phyloP scores from a whole-genome alignment of 108 stramenopile genomes.

The Skeletonema costatum region DNA sequence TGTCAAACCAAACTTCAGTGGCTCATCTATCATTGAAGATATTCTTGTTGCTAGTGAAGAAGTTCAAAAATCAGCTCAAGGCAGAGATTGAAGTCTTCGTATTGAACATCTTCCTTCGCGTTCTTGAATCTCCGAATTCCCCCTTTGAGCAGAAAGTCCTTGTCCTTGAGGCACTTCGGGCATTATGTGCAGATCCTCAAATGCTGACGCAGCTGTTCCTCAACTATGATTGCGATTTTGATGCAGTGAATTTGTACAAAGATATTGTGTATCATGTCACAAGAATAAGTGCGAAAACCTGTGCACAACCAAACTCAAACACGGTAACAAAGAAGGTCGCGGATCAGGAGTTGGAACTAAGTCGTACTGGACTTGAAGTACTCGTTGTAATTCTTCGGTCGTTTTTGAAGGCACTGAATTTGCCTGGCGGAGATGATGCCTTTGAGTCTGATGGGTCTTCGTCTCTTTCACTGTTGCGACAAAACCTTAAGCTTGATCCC shows the following conservation, averaged over 20 bases:
- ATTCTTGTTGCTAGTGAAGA: slow-evolving; percentile 89
- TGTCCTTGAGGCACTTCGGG: slow-evolving; percentile 92
- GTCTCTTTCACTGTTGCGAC: slow-evolving; percentile 45
- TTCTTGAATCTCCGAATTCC: slow-evolving; percentile 94
- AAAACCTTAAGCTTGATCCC: slow-evolving; percentile 56
- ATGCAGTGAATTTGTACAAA: slow-evolving; percentile 91
- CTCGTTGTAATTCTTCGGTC: slow-evolving; percentile 75
- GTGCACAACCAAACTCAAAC: slow-evolving; percentile 21
- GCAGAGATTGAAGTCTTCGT: slow-evolving; percentile 98
- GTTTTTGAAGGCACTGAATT: slow-evolving; percentile 67
- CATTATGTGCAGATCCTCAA: slow-evolving; percentile 87
- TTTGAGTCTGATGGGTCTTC: slow-evolving; percentile 65
- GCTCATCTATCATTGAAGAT: slow-evolving; percentile 94
- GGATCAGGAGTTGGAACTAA: slow-evolving; percentile 74
- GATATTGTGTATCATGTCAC: slow-evolving; percentile 92
- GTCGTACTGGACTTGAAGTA: slow-evolving; percentile 76
- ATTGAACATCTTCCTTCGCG: slow-evolving; percentile 93
- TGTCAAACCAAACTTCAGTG: slow-evolving; percentile 90
- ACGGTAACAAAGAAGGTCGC: slow-evolving; percentile 54
- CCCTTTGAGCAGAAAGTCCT: slow-evolving; percentile 94
- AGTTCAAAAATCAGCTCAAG: slow-evolving; percentile 94
- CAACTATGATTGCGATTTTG: slow-evolving; percentile 99
- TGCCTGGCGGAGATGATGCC: slow-evolving; percentile 60
- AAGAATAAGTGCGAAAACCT: slow-evolving; percentile 60
- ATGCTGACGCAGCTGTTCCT: slow-evolving; percentile 95